These are phyloP conservation scores for Moesziomyces sp. DNA, from an alignment of 1,284 basidiomycete genomes.

Conservation along the genomic window DNA sequence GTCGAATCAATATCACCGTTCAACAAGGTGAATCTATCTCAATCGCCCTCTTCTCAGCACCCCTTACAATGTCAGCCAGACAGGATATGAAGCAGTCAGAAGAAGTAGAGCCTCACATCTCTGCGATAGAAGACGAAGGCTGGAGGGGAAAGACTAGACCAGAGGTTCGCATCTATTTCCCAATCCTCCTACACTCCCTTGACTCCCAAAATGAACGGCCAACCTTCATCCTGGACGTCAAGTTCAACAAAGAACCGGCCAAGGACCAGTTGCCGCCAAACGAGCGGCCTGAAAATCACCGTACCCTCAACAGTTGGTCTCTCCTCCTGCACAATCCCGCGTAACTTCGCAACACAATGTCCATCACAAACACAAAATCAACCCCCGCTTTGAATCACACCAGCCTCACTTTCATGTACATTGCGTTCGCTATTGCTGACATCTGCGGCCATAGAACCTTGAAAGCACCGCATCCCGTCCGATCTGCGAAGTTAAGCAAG, in stretches of 20 bases:
- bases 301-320: neutral
- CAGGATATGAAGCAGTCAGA: neutral
- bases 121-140: neutral
- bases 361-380: no score
- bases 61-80: neutral
- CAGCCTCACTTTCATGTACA: no score
- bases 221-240: neutral
- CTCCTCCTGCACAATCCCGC: neutral
- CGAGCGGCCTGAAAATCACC: neutral
- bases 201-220: neutral
- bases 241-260: neutral
- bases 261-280: neutral
- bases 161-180: constrained; percentile 16
- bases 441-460: constrained; percentile 66
- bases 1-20: constrained; percentile 8
- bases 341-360: no score
- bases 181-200: neutral
- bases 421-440: no score
- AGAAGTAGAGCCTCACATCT: constrained; percentile 4
- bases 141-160: constrained; percentile 7
- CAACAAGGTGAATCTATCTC: constrained; percentile 10
- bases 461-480: constrained; percentile 83
- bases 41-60: constrained; percentile 8
- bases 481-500: constrained; percentile 83
- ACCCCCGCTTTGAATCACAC: no score